A percentile compares a stretch with the other conserved stretches of the same genome.
These are phyloP conservation scores for Hymenoscyphus fructigenus DNA, from an alignment of 2,329 filamentous ascomycete genomes.

Conservation along the genomic window DNA sequence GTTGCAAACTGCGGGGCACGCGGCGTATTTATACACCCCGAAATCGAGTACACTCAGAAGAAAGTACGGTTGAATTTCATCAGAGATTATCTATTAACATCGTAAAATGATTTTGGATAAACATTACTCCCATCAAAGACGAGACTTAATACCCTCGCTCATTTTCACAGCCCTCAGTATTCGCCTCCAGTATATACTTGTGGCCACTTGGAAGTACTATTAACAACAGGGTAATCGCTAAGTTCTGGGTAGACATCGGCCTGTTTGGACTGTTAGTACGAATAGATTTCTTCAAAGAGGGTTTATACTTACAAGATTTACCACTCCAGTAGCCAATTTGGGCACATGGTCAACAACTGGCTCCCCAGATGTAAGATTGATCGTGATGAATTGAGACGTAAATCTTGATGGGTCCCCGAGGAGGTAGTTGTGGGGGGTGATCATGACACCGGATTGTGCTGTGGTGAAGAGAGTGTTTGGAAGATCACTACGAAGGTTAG, in stretches of 20 bases:
- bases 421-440: slow-evolving; percentile 48
- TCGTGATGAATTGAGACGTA: neutral
- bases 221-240: neutral
- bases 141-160: no score
- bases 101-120: no score
- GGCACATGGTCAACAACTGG: neutral
- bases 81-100: no score
- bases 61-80: no score
- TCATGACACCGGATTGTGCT: slow-evolving; percentile 44
- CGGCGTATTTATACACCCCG: no score
- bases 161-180: no score
- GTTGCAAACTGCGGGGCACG: no score
- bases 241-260: neutral
- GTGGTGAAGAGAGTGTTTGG: slow-evolving; percentile 51
- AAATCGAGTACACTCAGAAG: no score
- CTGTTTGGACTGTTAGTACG: neutral
- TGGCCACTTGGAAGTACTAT: neutral
- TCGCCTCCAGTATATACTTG: neutral
- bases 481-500: slow-evolving; percentile 38
- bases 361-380: neutral
- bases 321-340: neutral
- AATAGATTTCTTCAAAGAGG: neutral
- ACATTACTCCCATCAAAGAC: no score
- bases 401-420: slow-evolving; percentile 38
- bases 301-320: neutral